Evolutionary conservation across 345 rosid species (phyloP), one percentile per base, ranked within the genome.

Genomic region (Populus nigra): DNA sequence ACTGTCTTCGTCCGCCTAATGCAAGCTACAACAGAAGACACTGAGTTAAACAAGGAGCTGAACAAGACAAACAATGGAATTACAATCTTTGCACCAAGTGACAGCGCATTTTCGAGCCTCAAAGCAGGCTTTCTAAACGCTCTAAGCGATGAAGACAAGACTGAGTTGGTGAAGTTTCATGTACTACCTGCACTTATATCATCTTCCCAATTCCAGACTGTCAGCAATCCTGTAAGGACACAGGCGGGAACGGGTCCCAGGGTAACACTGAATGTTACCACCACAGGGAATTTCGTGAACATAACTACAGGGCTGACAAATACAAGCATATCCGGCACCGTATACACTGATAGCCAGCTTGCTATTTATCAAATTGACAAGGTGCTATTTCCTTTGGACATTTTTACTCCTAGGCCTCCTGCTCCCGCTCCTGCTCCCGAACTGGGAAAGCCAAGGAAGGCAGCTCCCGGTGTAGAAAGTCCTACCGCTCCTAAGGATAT

Each of bases 151-250:
- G 76, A 79, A 75, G 80, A 81, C 62, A 86, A 87, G 81, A 74
- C 80, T 5, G 83, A 85, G 73, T 33, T 85, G 36, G 84, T 87
- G 53, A 84, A 85, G 77, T 87, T 83, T 77, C 89, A 87, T 35
- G 73, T 85, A 17, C 65, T 87, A 36, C 86, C 89, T 7, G 72
- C 71, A 47, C 79, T 31, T 59, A 73, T 87, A 22, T 50, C 86
- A 18, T 74, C n/a, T 59, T 29, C 89, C 49, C 87, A 83, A 47
- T 87, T 87, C 73, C 88, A 83, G 70, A 87, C 89, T 0, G 85
- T 80, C 50, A 87, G 88, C 71, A 87, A 87, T 68, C 89, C 89
- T 1, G 77, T 87, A 4, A 74, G 73, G 22, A 87, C 89, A 27
- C 83, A 80, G 41, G 89, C 89, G 0, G 89, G 86, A 5, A 79